Conservation (phyloP, 306 rosid species). For the Sicyos edulis region DNA sequence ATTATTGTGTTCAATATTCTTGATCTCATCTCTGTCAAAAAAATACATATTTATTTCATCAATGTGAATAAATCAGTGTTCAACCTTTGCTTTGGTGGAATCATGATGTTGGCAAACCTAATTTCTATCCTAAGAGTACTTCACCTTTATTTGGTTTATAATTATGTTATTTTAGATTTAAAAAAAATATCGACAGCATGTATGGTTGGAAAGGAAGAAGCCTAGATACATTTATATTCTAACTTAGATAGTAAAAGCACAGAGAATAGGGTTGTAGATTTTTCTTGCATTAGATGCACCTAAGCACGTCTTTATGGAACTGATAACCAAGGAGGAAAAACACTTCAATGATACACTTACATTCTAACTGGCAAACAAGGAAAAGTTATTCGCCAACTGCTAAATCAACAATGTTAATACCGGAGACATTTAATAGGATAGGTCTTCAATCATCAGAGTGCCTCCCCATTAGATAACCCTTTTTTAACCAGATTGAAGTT, state of each 20-base stretch:
- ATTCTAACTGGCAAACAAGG: neutral
- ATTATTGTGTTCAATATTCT: neutral
- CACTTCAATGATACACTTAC: neutral
- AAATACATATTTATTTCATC: neutral
- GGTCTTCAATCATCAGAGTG: neutral
- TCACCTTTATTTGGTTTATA: too few species aligned
- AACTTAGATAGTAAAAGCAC: neutral
- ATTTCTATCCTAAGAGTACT: too few species aligned
- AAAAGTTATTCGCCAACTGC: neutral
- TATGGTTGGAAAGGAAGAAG: neutral
- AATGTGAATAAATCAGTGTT: neutral
- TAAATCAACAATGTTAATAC: neutral
- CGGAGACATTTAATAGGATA: neutral
- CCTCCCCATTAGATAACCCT: neutral
- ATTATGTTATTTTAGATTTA: too few species aligned
- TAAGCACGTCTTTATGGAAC: neutral
- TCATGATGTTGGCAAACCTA: neutral
- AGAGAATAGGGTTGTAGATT: neutral
- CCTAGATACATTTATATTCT: neutral
- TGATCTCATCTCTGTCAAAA: neutral
- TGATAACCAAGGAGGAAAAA: neutral
- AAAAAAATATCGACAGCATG: neutral
- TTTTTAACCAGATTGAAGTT: neutral
- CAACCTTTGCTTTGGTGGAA: neutral
- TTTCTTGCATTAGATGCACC: neutral